phyloP scores from a whole-genome alignment of 1,284 basidiomycete genomes.

The Schizophyllum amplum region DNA sequence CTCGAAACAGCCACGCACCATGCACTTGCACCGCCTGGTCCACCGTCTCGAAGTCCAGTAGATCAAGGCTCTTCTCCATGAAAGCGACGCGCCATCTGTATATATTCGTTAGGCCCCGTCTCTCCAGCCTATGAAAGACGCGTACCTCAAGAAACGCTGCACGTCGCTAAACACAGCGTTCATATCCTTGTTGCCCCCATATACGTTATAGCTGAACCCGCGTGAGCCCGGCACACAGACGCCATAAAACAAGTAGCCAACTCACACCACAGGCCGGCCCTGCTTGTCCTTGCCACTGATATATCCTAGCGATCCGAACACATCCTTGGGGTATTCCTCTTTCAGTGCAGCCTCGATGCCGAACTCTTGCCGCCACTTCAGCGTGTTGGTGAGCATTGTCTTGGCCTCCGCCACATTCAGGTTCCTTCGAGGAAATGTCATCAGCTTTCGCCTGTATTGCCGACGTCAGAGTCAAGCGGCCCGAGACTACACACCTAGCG shows the following conservation, averaged over 20 bases:
- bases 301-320: conserved; percentile 60
- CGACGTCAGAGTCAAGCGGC: too few relatives aligned
- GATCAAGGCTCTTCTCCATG: conserved; percentile 59
- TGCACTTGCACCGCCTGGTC: conserved; percentile 73
- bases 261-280: conserved; percentile 57
- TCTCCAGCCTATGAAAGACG: conserved; percentile 1
- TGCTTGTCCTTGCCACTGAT: conserved; percentile 61
- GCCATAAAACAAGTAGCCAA: conserved; percentile 2
- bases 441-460: neutral
- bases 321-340: conserved; percentile 55
- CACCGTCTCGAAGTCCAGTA: conserved; percentile 62
- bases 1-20: conserved; percentile 28
- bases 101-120: neutral
- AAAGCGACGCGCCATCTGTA: conserved; percentile 67
- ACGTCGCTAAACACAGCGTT: conserved; percentile 65
- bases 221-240: neutral
- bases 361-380: conserved; percentile 69
- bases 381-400: conserved; percentile 58
- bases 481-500: conserved; percentile 43
- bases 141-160: conserved; percentile 60
- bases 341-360: conserved; percentile 49
- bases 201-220: conserved; percentile 55
- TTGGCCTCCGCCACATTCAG: conserved; percentile 45
- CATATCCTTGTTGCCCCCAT: conserved; percentile 57
- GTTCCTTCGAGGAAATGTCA: conserved; percentile 30